Percentiles rank a stretch among this genome's conserved stretches.
These are phyloP conservation scores for Colletotrichum sp. DNA, from an alignment of 2,329 filamentous ascomycete genomes.

Conservation along the genomic window DNA sequence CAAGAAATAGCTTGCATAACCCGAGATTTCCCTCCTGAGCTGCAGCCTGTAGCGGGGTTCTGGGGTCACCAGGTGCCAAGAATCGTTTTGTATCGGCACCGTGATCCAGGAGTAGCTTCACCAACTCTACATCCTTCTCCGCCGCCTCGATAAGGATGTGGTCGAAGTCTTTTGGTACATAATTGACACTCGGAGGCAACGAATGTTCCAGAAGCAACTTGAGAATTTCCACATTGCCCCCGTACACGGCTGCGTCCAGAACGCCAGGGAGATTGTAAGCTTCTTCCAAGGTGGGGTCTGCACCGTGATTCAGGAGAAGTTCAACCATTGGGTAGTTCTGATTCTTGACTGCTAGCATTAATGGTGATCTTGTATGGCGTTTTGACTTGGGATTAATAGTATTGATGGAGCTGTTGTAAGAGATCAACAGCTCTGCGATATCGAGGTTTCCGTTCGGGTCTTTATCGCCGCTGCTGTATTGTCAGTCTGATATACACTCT, in stretches of 20 bases:
- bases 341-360: not conserved
- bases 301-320: constrained; percentile 25
- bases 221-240: constrained; percentile 11
- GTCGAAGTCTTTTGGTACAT: not conserved
- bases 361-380: not conserved
- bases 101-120: constrained; percentile 21
- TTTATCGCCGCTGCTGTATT: not conserved
- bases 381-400: not conserved
- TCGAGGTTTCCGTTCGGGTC: constrained; percentile 1
- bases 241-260: not conserved
- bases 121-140: constrained; percentile 9
- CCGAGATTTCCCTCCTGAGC: constrained; percentile 16
- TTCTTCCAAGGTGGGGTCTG: constrained; percentile 27
- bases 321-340: constrained; percentile 18
- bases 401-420: constrained; percentile 12
- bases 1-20: constrained; percentile 20
- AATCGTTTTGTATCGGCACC: constrained; percentile 24
- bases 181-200: constrained; percentile 21
- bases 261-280: constrained; percentile 18
- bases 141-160: constrained; percentile 18
- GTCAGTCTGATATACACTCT: not conserved
- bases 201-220: constrained; percentile 20
- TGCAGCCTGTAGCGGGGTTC: constrained; percentile 23
- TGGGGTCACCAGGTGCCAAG: not conserved
- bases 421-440: constrained; percentile 6